Evolutionary conservation across 164 flowering plant genomes (phyloP), one percentile per base, ranked within the genome.

Genomic region (Vitis rotundifolia): DNA sequence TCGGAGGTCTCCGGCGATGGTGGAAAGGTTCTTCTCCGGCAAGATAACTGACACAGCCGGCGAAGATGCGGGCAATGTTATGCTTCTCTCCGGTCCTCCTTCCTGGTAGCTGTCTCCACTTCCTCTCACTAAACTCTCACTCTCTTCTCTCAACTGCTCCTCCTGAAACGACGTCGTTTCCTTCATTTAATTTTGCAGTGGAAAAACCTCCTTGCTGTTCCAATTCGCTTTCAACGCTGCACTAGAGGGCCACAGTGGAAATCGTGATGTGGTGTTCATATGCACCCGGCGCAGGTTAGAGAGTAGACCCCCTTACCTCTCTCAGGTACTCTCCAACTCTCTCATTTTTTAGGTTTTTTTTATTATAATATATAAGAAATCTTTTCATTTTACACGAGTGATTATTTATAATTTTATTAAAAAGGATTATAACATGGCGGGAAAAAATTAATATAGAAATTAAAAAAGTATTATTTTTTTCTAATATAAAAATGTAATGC

Each of bases 191-290:
- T 6, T 1, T 67, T 70, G 66, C 82, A 91, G 97, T 8, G 98
- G 98, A 57, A 94, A 94, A 76, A 91, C 98, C 13, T 94, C 98
- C 2, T 72, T 94, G 49, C 86, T 88, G 0, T 92, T 91, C 81
- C 98, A 94, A 77, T 94, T 83, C 72, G 96, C 96, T 19, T 72
- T 84, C 52, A 94, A 91, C 78, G 58, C 75, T 9, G 89, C 87
- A 9, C 12, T 63, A 57, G 69, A 74, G 7, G 64, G 47, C 67
- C 37, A 63, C 67, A 14, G 37, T 18, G 47, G 57, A 49, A 49
- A 66, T 60, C 64, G 59, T 14, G 11, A 26, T 0, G 97, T 89
- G 8, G 85, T 89, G 16, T 88, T 92, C 82, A 78, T 94, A 22
- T 91, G 94, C 86, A 83, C 81, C 73, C 87, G 85, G 14, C 73